Percentiles rank a stretch among this genome's conserved stretches.
phyloP scores from a whole-genome alignment of 768 basidiomycete species.

The Nidula microcarpa region DNA sequence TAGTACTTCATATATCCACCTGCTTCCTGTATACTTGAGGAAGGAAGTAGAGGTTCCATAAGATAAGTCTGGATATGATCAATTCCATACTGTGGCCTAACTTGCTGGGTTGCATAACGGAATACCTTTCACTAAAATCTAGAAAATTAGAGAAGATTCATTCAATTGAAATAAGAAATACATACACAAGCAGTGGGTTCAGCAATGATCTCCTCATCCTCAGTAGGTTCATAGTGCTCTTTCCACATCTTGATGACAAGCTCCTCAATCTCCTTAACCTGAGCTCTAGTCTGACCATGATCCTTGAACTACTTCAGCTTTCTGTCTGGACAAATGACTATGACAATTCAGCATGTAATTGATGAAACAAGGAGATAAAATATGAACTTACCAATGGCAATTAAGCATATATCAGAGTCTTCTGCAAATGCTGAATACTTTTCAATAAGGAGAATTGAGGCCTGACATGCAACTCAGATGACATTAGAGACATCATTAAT shows the following conservation, averaged over 20 bases:
- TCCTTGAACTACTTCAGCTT: too few relatives aligned
- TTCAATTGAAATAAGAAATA: background rate
- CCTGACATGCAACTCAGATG: background rate
- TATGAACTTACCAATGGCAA: background rate
- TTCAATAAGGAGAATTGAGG: background rate
- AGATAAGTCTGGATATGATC: background rate
- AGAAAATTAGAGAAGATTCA: background rate
- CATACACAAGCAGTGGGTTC: too few relatives aligned
- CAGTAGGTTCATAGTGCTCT: background rate
- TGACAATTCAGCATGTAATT: background rate
- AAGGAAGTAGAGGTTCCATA: background rate
- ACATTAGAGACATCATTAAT: background rate
- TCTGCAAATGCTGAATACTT: background rate
- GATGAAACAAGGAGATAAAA: background rate
- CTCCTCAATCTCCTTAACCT: background rate
- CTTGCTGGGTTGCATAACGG: background rate
- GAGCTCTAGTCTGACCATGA: slow-evolving; percentile 1
- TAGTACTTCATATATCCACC: too few relatives aligned
- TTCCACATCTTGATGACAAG: background rate
- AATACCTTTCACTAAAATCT: background rate
- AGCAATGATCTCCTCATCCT: background rate
- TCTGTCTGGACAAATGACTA: slow-evolving; percentile 7
- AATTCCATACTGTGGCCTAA: background rate
- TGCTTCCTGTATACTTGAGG: too few relatives aligned
- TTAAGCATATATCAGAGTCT: too few relatives aligned